Evolutionary conservation across 2,329 filamentous ascomycete species (phyloP).

Genomic region (Exserohilum rostratum): DNA sequence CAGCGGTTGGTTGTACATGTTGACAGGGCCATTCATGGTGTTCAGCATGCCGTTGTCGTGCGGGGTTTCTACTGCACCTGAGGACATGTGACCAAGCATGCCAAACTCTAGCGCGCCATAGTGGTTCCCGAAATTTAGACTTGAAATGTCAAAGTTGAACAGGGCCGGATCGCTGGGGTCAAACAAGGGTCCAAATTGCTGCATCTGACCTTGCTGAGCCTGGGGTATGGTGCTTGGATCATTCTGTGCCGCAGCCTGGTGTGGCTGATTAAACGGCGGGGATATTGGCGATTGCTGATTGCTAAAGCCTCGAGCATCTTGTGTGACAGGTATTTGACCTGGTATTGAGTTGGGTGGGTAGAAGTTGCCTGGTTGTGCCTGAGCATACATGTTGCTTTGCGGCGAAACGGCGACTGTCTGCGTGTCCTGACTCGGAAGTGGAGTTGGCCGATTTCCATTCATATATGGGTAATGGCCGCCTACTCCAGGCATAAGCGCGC

Average conservation of each 20-base stretch:
- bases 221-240: conserved; percentile 54
- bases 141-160: conserved; percentile 95
- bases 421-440: conserved; percentile 35
- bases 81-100: conserved; percentile 95
- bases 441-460: conserved; percentile 55
- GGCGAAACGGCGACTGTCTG: conserved; percentile 36
- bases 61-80: conserved; percentile 81
- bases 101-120: conserved; percentile 96
- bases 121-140: conserved; percentile 92
- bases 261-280: conserved; percentile 69
- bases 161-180: conserved; percentile 90
- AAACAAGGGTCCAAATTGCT: conserved; percentile 68
- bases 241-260: conserved; percentile 55
- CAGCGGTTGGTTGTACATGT: conserved; percentile 51
- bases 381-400: conserved; percentile 53
- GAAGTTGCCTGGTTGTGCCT: conserved; percentile 43
- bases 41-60: conserved; percentile 60
- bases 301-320: conserved; percentile 61
- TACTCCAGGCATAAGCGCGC: conserved; percentile 85
- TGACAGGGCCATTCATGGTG: conserved; percentile 39
- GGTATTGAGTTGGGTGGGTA: conserved; percentile 51
- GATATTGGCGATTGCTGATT: conserved; percentile 75
- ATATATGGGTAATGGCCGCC: conserved; percentile 69
- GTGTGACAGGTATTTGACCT: conserved; percentile 50
- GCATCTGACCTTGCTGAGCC: conserved; percentile 46